Evolutionary conservation across 2,329 filamentous ascomycete species (phyloP), one percentile per base, ranked within the genome.

Genomic region (Cladosporium halotolerans): DNA sequence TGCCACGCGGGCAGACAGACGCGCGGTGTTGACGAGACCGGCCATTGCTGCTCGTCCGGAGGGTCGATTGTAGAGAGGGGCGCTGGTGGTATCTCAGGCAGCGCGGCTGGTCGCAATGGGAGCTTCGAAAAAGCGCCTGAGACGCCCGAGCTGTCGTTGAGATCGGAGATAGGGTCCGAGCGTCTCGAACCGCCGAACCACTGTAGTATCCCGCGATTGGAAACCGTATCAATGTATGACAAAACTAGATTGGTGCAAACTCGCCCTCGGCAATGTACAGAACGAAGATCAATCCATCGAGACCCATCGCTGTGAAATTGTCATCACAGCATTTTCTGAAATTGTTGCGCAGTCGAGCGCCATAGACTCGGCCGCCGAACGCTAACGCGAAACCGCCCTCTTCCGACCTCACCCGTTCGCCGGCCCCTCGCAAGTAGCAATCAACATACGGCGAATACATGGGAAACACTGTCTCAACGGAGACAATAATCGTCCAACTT

Each of bases 1-100:
- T 38, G 60, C 63, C 34, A 63, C 53, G 42, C 65, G 64, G 41
- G 62, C 61, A 36, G 62, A 63, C 19, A 63, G 57, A 40, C 63
- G 58, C 49, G 61, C 63, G 16, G 59, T 61, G 47, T 60, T 63
- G 31, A 56, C 53, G n/a, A 66, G 56, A 48, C 56, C 61, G 41
- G 66, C 63, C 66, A 68, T 68, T 57, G 54, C 34, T 51, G 19
- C 28, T 51, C 18, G 19, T 38, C 5, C 38, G 23, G 23, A 28
- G 23, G 4, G 23, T 28, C 23, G 23, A 28, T 28, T 28, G 23
- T 28, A 28, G 23, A 28, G 23, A 40, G 28, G 46, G 32, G 46
- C 33, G 46, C 39, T 14, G 18, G 34, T 40, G 45, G 34, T 47
- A 14, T 38, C n/a, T 14, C 34, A 38, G n/a, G 34, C 34, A 38